These are phyloP conservation scores for Colletotrichum sp. DNA, from an alignment of 2,329 filamentous ascomycete species.

Conservation along the genomic window DNA sequence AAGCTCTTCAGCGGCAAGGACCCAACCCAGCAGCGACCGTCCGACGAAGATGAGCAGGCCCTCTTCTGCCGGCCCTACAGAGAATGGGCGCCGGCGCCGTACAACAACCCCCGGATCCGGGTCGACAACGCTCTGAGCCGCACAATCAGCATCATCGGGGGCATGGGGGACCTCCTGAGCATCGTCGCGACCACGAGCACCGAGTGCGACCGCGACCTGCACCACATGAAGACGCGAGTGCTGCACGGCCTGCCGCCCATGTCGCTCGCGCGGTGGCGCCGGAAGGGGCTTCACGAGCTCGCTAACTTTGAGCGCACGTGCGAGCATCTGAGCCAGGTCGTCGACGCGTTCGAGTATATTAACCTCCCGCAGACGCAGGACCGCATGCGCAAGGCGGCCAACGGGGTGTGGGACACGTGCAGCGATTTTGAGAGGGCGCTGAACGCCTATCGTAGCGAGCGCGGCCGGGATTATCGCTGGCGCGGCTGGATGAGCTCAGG, in stretches of 20 bases:
- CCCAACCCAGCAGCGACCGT: neutral
- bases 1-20: neutral
- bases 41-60: neutral
- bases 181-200: neutral
- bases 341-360: constrained; percentile 5
- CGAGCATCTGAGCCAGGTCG: neutral
- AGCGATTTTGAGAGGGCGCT: neutral
- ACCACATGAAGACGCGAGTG: neutral
- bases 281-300: neutral
- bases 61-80: neutral
- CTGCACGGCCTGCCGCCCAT: neutral
- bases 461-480: neutral
- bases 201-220: constrained; percentile 1
- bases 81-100: constrained; percentile 3
- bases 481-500: neutral
- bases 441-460: neutral
- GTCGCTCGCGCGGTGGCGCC: neutral
- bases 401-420: neutral
- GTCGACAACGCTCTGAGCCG: neutral
- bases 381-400: neutral
- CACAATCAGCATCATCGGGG: neutral
- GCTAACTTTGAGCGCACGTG: neutral
- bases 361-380: neutral
- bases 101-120: neutral
- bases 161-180: neutral